These are phyloP conservation scores for Pichia sp. DNA, from an alignment of 1,139 yeast species.

Conservation along the genomic window DNA sequence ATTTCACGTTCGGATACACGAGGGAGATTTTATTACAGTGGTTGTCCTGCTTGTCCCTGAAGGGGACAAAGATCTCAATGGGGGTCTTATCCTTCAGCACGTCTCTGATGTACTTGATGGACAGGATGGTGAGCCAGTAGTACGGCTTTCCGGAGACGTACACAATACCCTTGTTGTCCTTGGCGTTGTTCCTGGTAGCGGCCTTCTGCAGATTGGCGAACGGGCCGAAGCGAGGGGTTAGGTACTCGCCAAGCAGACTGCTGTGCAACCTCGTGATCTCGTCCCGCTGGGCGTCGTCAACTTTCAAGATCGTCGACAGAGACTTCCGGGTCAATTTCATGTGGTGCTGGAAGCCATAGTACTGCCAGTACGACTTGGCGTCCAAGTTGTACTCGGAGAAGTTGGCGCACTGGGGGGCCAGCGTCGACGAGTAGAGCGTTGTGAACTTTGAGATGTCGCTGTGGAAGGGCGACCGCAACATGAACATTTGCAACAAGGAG, in stretches of 20 bases:
- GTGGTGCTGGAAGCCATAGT: conserved; percentile 29
- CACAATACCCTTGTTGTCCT: conserved; percentile 25
- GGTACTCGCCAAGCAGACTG: conserved; percentile 14
- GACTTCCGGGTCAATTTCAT: conserved; percentile 19
- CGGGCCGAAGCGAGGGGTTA: conserved; percentile 14
- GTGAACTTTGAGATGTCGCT: conserved; percentile 17
- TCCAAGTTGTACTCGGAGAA: conserved; percentile 23
- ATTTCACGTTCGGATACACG: conserved; percentile 25
- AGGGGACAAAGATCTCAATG: conserved; percentile 29
- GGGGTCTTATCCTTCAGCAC: conserved; percentile 26
- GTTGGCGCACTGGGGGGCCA: conserved; percentile 24
- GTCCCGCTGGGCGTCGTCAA: conserved; percentile 22
- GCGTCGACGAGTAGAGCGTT: conserved; percentile 10
- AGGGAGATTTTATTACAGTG: conserved; percentile 24
- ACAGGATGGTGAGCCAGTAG: conserved; percentile 29
- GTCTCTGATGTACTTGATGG: conserved; percentile 29
- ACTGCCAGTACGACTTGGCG: conserved; percentile 27
- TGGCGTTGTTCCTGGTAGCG: conserved; percentile 11
- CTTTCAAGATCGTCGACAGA: conserved; percentile 21
- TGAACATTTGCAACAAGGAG: conserved; percentile 3
- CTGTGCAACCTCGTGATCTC: conserved; percentile 24
- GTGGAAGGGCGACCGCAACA: conserved; percentile 4
- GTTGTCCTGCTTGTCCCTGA: conserved; percentile 21
- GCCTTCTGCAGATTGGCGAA: conserved; percentile 13
- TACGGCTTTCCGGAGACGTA: conserved; percentile 29